These are phyloP conservation scores for Cadophora sp. DNA, from an alignment of 2,329 filamentous ascomycete species.

Conservation along the genomic window DNA sequence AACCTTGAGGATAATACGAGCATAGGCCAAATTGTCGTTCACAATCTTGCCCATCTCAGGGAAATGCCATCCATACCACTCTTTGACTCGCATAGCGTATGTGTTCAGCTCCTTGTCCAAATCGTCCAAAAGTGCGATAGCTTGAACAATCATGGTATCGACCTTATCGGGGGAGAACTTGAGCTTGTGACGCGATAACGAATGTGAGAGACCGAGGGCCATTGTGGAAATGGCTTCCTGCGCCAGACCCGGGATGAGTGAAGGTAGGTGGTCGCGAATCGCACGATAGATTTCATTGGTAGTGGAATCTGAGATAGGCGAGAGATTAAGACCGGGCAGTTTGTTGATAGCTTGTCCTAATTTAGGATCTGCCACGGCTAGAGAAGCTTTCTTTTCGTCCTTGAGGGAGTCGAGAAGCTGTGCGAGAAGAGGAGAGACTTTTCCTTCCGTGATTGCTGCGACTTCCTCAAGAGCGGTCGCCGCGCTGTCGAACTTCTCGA, in stretches of 20 bases:
- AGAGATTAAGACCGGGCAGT: slow-evolving; percentile 85
- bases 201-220: slow-evolving; percentile 95
- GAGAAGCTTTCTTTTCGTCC: slow-evolving; percentile 95
- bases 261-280: slow-evolving; percentile 88
- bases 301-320: slow-evolving; percentile 79
- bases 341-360: slow-evolving; percentile 92
- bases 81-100: slow-evolving; percentile 98
- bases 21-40: slow-evolving; percentile 95
- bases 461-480: slow-evolving; percentile 90
- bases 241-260: slow-evolving; percentile 86
- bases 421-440: slow-evolving; percentile 87
- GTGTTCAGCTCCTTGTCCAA: slow-evolving; percentile 99
- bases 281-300: slow-evolving; percentile 92
- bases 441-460: slow-evolving; percentile 86
- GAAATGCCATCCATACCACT: slow-evolving; percentile 99
- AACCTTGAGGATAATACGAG: slow-evolving; percentile 85
- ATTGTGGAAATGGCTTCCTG: slow-evolving; percentile 91
- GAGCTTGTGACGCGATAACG: slow-evolving; percentile 94
- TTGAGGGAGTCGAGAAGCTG: slow-evolving; percentile 88
- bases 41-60: slow-evolving; percentile 97
- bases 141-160: slow-evolving; percentile 99
- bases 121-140: slow-evolving; percentile 91
- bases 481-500: slow-evolving; percentile 96
- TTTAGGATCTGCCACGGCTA: slow-evolving; percentile 93
- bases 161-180: slow-evolving; percentile 99